Conservation (phyloP, 2,329 filamentous ascomycete species). For the Lomentospora prolificans region DNA sequence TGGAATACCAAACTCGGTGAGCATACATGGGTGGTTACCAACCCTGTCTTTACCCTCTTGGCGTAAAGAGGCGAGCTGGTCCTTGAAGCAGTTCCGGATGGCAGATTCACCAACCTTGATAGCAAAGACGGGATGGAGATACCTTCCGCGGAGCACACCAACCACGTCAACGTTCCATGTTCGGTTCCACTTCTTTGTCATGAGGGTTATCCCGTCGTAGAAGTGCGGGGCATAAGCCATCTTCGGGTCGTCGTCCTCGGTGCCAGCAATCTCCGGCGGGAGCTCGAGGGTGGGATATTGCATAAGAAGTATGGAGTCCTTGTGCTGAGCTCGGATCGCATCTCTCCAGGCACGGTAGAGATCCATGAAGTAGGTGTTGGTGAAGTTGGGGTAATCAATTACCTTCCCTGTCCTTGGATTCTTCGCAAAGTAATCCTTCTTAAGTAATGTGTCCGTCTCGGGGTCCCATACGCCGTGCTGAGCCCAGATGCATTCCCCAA, state of each 20-base stretch:
- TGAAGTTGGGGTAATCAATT: slow-evolving; percentile 77
- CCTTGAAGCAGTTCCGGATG: slow-evolving; percentile 84
- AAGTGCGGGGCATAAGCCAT: slow-evolving; percentile 93
- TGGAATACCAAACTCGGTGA: slow-evolving; percentile 94
- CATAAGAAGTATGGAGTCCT: slow-evolving; percentile 76
- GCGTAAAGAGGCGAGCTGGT: slow-evolving; percentile 74
- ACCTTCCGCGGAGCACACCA: slow-evolving; percentile 80
- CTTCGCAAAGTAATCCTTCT: slow-evolving; percentile 80
- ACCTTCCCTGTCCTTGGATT: slow-evolving; percentile 63
- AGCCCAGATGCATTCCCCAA: slow-evolving; percentile 95
- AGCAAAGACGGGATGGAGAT: slow-evolving; percentile 80
- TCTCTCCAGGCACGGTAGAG: slow-evolving; percentile 70
- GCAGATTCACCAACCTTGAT: slow-evolving; percentile 89
- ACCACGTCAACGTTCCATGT: slow-evolving; percentile 96
- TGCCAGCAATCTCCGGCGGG: slow-evolving; percentile 79
- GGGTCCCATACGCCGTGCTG: slow-evolving; percentile 95
- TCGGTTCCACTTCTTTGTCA: slow-evolving; percentile 98
- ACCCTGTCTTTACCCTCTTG: slow-evolving; percentile 83
- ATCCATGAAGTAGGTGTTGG: slow-evolving; percentile 83
- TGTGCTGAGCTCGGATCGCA: slow-evolving; percentile 65
- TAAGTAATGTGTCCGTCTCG: slow-evolving; percentile 61
- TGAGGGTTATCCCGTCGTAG: slow-evolving; percentile 91
- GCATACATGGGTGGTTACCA: slow-evolving; percentile 78
- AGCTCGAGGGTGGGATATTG: slow-evolving; percentile 89
- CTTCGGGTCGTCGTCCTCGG: slow-evolving; percentile 75